Evolutionary conservation across 495 filamentous ascomycete genomes (phyloP).

Genomic region (Thermothielavioides terrestris): DNA sequence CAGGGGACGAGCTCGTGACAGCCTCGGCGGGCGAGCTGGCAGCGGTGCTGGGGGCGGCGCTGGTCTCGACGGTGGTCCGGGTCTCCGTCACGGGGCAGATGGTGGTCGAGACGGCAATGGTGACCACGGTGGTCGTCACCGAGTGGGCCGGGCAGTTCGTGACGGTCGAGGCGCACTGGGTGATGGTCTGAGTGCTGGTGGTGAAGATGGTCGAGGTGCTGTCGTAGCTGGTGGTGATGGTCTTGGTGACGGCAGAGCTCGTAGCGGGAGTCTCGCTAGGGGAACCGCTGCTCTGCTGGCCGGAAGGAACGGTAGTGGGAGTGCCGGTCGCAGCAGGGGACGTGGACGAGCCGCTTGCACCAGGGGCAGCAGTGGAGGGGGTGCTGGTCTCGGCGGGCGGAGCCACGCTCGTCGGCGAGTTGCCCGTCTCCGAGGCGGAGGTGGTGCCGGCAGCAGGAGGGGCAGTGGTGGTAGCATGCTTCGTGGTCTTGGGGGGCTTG

Average conservation of each 20-base stretch:
- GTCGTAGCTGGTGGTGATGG: slow-evolving; percentile 24
- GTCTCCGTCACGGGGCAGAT: slow-evolving; percentile 45
- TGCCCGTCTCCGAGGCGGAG: slow-evolving; percentile 4
- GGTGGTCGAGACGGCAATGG: slow-evolving; percentile 55
- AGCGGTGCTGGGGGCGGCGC: slow-evolving; percentile 2
- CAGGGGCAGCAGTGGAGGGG: slow-evolving; percentile 4
- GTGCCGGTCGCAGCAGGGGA: slow-evolving; percentile 5
- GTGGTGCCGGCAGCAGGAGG: slow-evolving; percentile 12
- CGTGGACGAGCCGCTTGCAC: not conserved
- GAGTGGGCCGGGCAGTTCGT: slow-evolving; percentile 51
- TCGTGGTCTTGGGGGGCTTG: slow-evolving; percentile 25
- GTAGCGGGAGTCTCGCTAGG: slow-evolving; percentile 11
- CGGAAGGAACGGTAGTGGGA: slow-evolving; percentile 1
- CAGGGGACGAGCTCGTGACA: not conserved
- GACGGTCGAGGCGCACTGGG: slow-evolving; percentile 48
- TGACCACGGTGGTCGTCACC: slow-evolving; percentile 44
- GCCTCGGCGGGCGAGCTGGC: not conserved
- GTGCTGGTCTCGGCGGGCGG: slow-evolving; percentile 9
- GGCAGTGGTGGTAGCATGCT: slow-evolving; percentile 17
- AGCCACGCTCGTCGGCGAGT: slow-evolving; percentile 2
- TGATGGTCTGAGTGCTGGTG: slow-evolving; percentile 52
- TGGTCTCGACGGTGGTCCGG: slow-evolving; percentile 15
- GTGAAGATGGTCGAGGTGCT: slow-evolving; percentile 54
- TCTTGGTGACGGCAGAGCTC: slow-evolving; percentile 19
- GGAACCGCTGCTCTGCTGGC: slow-evolving; percentile 4